Evolutionary conservation across 2,329 filamentous ascomycete genomes (phyloP), one percentile per base, ranked within the genome.

Genomic region (Tympanopsis confertula): DNA sequence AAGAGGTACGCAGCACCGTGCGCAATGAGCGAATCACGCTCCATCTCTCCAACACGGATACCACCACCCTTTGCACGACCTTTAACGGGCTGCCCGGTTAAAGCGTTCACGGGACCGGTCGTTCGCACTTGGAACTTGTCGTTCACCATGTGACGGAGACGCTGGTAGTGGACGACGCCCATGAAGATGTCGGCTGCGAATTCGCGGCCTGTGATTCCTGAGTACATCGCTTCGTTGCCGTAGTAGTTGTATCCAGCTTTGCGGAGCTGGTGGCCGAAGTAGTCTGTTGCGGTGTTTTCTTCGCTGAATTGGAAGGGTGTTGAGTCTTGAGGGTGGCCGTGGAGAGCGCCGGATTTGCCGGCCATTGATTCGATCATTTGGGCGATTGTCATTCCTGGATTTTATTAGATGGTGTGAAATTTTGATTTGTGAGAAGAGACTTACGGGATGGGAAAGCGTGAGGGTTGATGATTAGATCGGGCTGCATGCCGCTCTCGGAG

Each of bases 41-140:
- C 91, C 91, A 98, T 98, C 62, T 98, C 91, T 62, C 91, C 91
- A 20, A 98, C 89, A 69, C 91, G 87, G 56, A 98, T 95, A 79
- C 91, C 91, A 65, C 91, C 91, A 54, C 89, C 91, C 61, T 89
- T 86, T 57, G 93, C 91, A 57, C 91, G 74, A 45, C 91, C 91
- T 68, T 96, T 95, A 69, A 98, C 91, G 29, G 91, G 91, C 57
- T 98, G 91, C 20, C 89, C 88, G 1, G 89, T 96, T 13, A 91
- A 77, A 18, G 82, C 76, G 39, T 91, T 91, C 32, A 95, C 82
- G 1, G 88, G 88, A 39, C 91, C 91, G 0, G 91, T 96, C 3
- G 91, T 96, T 60, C 91, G 80, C 39, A 96, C 91, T 61, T 98
- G 91, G 70, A 85, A 98, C 63, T 98, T 98, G 63, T 98, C 91